Evolutionary conservation across 2,329 filamentous ascomycete genomes (phyloP).

Genomic region (Ascochyta fabae): DNA sequence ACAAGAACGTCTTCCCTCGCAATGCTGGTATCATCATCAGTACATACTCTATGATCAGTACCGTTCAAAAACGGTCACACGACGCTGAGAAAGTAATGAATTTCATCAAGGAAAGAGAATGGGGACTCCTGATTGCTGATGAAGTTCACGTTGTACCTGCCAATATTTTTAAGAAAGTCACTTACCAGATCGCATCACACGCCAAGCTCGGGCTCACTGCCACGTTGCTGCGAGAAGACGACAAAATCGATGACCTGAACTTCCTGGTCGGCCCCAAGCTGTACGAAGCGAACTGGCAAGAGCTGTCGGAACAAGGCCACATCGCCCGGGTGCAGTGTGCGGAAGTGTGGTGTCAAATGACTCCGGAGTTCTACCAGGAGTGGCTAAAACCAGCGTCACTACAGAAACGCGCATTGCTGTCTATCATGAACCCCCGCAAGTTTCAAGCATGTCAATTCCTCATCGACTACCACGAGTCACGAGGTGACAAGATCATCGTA

Average conservation of each 20-base stretch:
- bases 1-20: constrained; percentile 83
- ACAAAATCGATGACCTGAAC: constrained; percentile 97
- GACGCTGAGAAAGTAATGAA: constrained; percentile 98
- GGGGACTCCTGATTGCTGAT: constrained; percentile 96
- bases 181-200: constrained; percentile 90
- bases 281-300: constrained; percentile 99
- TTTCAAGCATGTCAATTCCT: constrained; percentile 97
- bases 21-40: constrained; percentile 97
- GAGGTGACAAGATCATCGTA: constrained; percentile 97
- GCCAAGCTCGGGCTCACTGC: constrained; percentile 94
- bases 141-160: constrained; percentile 98
- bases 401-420: constrained; percentile 73
- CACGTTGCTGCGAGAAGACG: constrained; percentile 91
- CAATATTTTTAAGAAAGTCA: constrained; percentile 94
- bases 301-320: constrained; percentile 93
- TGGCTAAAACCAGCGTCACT: constrained; percentile 74
- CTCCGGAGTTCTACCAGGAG: constrained; percentile 95
- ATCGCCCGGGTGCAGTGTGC: constrained; percentile 98
- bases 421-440: constrained; percentile 97
- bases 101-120: constrained; percentile 86
- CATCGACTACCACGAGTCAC: constrained; percentile 95
- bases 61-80: constrained; percentile 83
- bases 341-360: constrained; percentile 99
- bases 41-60: constrained; percentile 99
- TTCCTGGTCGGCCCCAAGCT: constrained; percentile 97